A percentile compares a stretch with the other conserved stretches of the same genome.
phyloP scores from a whole-genome alignment of 2,329 filamentous ascomycete species.

The Trichoderma afroharzianum region DNA sequence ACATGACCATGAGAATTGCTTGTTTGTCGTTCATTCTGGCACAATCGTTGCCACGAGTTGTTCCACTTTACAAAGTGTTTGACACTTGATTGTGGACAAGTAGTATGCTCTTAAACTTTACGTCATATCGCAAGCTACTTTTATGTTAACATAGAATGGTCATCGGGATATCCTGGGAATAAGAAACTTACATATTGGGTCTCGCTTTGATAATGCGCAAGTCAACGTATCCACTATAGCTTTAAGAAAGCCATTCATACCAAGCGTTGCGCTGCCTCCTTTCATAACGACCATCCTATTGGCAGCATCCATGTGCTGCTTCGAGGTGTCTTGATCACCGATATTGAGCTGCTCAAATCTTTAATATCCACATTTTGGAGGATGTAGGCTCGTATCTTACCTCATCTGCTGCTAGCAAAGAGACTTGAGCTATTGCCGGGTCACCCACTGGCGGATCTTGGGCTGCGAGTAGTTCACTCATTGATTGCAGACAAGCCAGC shows the following conservation, averaged over 20 bases:
- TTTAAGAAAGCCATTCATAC: background rate
- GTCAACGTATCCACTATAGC: slow-evolving; percentile 5
- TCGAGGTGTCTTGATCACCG: background rate
- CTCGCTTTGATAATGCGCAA: background rate
- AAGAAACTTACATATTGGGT: background rate
- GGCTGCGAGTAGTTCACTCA: background rate
- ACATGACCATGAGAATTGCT: background rate
- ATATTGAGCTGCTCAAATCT: background rate
- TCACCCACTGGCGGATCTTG: background rate
- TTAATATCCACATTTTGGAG: background rate
- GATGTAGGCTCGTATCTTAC: background rate
- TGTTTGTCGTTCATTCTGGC: background rate
- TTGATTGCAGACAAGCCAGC: background rate
- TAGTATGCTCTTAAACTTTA: background rate
- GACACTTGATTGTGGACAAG: background rate
- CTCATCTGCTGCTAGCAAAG: slow-evolving; percentile 7
- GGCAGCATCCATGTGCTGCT: slow-evolving; percentile 9
- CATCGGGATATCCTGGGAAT: fast-evolving
- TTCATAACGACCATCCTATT: slow-evolving; percentile 9
- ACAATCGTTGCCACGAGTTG: background rate
- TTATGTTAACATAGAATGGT: background rate
- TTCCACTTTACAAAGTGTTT: background rate
- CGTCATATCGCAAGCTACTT: background rate
- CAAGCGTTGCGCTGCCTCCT: slow-evolving; percentile 4
- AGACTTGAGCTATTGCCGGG: background rate